Evolutionary conservation across 805 yeast genomes (phyloP).

Genomic region (Hanseniaspora hatyaiensis): DNA sequence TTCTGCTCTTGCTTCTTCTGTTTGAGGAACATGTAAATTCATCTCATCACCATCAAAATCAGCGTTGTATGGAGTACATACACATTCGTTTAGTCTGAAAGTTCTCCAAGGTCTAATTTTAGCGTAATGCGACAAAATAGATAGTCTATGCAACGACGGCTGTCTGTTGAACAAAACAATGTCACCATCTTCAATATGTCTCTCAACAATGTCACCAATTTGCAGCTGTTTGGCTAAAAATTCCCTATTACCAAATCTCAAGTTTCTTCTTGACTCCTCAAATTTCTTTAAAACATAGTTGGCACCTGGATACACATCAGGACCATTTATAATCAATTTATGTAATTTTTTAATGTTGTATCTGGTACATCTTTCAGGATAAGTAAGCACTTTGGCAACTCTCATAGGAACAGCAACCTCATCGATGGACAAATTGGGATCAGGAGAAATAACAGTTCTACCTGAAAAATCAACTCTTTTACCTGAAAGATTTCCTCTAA

Average conservation of each 20-base stretch:
- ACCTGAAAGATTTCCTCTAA: conserved; percentile 95
- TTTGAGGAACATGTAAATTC: conserved; percentile 97
- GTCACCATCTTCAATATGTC: conserved; percentile 96
- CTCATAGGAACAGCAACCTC: conserved; percentile 98
- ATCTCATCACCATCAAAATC: conserved; percentile 99
- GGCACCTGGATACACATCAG: conserved; percentile 89
- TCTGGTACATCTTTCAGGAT: conserved; percentile 87
- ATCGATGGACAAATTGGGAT: conserved; percentile 86
- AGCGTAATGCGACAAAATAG: conserved; percentile 90
- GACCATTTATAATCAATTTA: conserved; percentile 67
- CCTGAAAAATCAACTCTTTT: conserved; percentile 98
- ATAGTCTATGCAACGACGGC: conserved; percentile 90
- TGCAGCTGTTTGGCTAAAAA: conserved; percentile 64
- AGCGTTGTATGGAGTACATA: conserved; percentile 97
- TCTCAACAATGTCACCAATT: conserved; percentile 87
- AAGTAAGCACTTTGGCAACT: conserved; percentile 89
- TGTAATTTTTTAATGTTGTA: conserved; percentile 74
- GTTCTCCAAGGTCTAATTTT: conserved; percentile 97
- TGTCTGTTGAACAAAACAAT: conserved; percentile 92
- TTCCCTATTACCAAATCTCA: conserved; percentile 75
- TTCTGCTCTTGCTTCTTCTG: conserved; percentile 97
- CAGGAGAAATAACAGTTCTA: conserved; percentile 96
- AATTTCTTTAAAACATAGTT: conserved; percentile 74
- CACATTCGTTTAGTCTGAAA: conserved; percentile 93
- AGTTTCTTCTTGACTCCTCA: conserved; percentile 75